Percentiles rank a stretch among this genome's conserved stretches.
phyloP scores from a whole-genome alignment of 208 protist genomes.

The Leishmania tropica region DNA sequence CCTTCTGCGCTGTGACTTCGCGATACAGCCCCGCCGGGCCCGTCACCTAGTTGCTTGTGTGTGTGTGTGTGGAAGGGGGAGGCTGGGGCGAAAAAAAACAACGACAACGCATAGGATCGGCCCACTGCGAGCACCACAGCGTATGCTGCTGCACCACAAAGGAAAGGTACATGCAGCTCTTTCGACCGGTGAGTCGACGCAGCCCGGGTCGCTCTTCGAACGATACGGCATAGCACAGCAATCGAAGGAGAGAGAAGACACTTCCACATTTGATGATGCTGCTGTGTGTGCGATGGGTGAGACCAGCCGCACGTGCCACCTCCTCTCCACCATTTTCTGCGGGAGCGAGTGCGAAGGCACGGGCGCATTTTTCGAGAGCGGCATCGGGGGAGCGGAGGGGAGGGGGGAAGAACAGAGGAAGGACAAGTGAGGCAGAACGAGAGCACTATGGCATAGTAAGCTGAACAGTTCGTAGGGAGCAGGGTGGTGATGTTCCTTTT shows the following conservation, averaged over 20 bases:
- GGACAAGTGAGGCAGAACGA: neutral
- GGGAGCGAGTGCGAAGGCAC: neutral
- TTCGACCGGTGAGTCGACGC: neutral
- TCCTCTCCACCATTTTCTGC: neutral
- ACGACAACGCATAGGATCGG: neutral
- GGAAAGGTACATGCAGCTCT: neutral
- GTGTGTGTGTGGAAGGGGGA: conserved; percentile 4
- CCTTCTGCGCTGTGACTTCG: conserved; percentile 33
- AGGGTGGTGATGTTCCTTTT: neutral
- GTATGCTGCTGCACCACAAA: neutral
- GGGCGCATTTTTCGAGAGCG: neutral
- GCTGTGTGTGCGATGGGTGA: neutral
- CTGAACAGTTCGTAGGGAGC: neutral
- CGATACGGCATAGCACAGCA: neutral
- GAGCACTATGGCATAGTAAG: neutral
- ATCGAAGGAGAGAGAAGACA: neutral
- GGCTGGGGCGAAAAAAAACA: conserved; percentile 49
- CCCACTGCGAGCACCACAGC: neutral
- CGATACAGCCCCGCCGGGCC: conserved; percentile 49
- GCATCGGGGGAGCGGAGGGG: neutral
- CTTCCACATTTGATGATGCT: neutral
- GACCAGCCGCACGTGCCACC: neutral
- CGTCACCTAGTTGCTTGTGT: conserved; percentile 36
- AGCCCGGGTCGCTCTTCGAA: neutral
- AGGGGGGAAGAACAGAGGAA: neutral